Percentiles rank a stretch among this genome's conserved stretches.
Conservation (phyloP, 495 filamentous ascomycete genomes). For the Thozetella sp. region DNA sequence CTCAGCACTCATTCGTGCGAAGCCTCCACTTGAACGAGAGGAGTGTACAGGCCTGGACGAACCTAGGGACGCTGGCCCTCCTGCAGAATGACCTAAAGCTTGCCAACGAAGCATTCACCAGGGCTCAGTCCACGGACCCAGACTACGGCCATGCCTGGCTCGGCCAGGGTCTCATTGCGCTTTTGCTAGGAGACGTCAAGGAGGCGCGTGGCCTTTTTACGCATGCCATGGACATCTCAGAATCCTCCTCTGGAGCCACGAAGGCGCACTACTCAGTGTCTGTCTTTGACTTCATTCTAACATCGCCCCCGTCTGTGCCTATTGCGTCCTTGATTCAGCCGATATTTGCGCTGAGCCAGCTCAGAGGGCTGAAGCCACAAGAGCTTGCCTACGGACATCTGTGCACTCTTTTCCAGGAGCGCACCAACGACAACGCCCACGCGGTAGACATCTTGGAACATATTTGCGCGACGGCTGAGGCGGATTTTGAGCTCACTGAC, state of each 20-base stretch:
- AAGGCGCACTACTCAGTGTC: conserved; percentile 78
- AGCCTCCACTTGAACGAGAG: conserved; percentile 90
- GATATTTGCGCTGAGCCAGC: conserved; percentile 84
- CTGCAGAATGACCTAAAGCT: conserved; percentile 80
- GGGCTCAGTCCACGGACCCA: conserved; percentile 90
- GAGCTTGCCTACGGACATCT: conserved; percentile 77
- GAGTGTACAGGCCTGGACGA: conserved; percentile 84
- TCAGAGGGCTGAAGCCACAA: conserved; percentile 65
- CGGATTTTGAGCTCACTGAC: conserved; percentile 82
- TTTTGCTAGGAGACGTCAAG: conserved; percentile 66
- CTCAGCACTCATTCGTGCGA: conserved; percentile 93
- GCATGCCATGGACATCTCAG: conserved; percentile 93
- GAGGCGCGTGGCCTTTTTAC: conserved; percentile 86
- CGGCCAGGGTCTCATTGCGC: conserved; percentile 85
- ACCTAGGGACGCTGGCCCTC: conserved; percentile 83
- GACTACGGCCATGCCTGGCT: conserved; percentile 93
- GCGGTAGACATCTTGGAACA: conserved; percentile 65
- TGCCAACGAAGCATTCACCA: conserved; percentile 85
- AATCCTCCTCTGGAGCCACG: conserved; percentile 67
- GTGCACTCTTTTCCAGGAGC: conserved; percentile 77
- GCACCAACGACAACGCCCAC: conserved; percentile 65
- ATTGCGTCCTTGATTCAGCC: conserved; percentile 65
- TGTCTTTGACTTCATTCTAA: conserved; percentile 75
- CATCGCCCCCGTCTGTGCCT: conserved; percentile 53
- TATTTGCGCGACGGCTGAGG: conserved; percentile 71